phyloP scores from a whole-genome alignment of 2,329 filamentous ascomycete genomes.

The Fusarium napiforme region DNA sequence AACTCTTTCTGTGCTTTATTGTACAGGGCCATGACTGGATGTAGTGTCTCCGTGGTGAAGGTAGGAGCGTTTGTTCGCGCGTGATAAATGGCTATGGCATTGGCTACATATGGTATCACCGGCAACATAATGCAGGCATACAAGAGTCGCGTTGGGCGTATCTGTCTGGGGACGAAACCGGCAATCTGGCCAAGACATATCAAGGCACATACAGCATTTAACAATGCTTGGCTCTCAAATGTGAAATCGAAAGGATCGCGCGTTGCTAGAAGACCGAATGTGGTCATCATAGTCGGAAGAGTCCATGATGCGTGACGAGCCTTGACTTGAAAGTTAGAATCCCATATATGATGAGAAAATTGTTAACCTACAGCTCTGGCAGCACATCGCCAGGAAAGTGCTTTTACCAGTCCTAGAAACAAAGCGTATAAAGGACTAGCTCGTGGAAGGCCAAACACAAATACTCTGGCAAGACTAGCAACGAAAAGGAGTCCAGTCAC shows the following conservation, averaged over 20 bases:
- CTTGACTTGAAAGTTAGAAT: background rate
- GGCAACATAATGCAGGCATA: background rate
- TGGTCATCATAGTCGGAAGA: background rate
- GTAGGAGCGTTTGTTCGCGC: background rate
- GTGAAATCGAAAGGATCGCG: background rate
- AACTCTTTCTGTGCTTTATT: conserved; percentile 48
- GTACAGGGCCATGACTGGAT: conserved; percentile 34
- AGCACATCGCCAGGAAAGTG: background rate
- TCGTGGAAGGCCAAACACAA: background rate
- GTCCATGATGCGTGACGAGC: background rate
- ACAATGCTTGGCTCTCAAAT: background rate
- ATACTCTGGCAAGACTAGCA: background rate
- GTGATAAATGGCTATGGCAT: background rate
- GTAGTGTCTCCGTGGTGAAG: background rate
- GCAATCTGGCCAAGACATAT: background rate
- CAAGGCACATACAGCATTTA: background rate
- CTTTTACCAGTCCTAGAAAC: background rate
- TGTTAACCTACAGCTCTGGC: background rate
- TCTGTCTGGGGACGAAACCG: background rate
- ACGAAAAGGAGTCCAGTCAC: background rate
- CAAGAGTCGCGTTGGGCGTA: background rate
- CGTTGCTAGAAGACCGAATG: background rate
- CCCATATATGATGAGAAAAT: accelerated
- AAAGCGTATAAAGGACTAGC: background rate
- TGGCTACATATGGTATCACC: background rate